Conservation (phyloP, 345 rosid species). For the Hypericum perforatum region DNA sequence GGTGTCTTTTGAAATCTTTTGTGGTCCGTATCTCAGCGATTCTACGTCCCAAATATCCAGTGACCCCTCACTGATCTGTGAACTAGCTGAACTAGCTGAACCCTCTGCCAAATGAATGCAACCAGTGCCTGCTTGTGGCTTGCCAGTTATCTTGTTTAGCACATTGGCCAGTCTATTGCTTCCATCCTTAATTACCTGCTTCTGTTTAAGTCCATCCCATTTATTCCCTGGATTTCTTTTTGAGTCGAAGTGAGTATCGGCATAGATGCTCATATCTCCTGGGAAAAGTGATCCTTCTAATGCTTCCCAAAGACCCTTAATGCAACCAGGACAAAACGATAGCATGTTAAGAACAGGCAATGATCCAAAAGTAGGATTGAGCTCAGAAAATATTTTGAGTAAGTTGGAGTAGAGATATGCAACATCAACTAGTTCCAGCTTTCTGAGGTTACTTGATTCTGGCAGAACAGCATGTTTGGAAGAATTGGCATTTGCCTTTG, state of each 20-base stretch:
- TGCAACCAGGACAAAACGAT: constrained; percentile 77
- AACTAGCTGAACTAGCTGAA: constrained; percentile 26
- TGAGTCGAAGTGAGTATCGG: constrained; percentile 9
- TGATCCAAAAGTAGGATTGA: constrained; percentile 53
- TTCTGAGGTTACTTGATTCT: constrained; percentile 19
- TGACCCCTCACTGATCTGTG: constrained; percentile 32
- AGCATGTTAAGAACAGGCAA: constrained; percentile 86
- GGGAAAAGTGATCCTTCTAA: constrained; percentile 49
- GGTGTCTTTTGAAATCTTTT: constrained; percentile 56
- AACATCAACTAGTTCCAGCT: constrained; percentile 54
- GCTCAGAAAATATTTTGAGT: constrained; percentile 60
- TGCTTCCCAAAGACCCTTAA: constrained; percentile 54
- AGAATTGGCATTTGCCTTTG: constrained; percentile 28
- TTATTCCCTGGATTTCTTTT: constrained; percentile 30
- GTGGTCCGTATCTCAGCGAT: constrained; percentile 59
- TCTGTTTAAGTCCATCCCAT: constrained; percentile 29
- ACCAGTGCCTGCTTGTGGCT: constrained; percentile 41
- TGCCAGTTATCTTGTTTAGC: constrained; percentile 66
- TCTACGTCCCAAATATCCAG: constrained; percentile 65
- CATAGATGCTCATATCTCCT: constrained; percentile 15
- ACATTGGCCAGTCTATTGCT: constrained; percentile 58
- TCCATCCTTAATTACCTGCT: constrained; percentile 45
- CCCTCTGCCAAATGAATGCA: constrained; percentile 22
- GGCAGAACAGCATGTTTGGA: constrained; percentile 20
- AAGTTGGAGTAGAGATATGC: constrained; percentile 70